Percentiles rank a stretch among this genome's conserved stretches.
Evolutionary conservation across 2,329 filamentous ascomycete species (phyloP).

Genomic region (Tolypocladium tropicale): DNA sequence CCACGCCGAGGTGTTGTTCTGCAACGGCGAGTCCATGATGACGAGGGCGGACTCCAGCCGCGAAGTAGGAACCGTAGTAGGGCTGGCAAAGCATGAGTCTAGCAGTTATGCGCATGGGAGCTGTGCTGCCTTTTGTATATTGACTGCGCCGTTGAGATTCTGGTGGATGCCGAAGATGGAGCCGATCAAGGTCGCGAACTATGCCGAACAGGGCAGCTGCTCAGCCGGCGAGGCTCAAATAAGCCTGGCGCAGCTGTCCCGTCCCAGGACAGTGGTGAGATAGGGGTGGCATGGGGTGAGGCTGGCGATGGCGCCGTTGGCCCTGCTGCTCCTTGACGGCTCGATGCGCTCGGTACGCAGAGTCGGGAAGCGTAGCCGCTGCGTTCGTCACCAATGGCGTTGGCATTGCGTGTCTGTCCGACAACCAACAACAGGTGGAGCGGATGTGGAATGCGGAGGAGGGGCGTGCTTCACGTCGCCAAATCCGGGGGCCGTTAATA

Average conservation of each 20-base stretch:
- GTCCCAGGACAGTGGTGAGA: background rate
- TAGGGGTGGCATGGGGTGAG: background rate
- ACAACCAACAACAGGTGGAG: background rate
- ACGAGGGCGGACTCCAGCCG: background rate
- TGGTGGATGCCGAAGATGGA: background rate
- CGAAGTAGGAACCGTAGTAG: background rate
- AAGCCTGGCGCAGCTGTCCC: background rate
- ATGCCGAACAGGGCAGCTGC: background rate
- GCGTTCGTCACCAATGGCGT: background rate
- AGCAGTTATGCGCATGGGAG: background rate
- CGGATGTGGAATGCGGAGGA: too few species aligned
- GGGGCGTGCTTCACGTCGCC: too few species aligned
- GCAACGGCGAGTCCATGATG: background rate
- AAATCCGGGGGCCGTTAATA: too few species aligned
- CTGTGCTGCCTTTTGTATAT: background rate
- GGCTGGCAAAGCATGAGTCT: background rate
- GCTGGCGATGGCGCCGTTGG: too few species aligned
- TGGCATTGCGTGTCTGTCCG: background rate
- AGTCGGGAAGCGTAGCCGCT: background rate
- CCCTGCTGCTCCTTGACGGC: background rate
- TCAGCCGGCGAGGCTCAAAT: background rate
- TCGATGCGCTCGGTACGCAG: background rate
- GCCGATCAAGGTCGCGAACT: background rate
- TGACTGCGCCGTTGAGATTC: background rate
- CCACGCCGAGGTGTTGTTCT: background rate